Base-by-base conservation (phyloP, 1,284 basidiomycete genomes). In the Neonothopanus nambi region DNA sequence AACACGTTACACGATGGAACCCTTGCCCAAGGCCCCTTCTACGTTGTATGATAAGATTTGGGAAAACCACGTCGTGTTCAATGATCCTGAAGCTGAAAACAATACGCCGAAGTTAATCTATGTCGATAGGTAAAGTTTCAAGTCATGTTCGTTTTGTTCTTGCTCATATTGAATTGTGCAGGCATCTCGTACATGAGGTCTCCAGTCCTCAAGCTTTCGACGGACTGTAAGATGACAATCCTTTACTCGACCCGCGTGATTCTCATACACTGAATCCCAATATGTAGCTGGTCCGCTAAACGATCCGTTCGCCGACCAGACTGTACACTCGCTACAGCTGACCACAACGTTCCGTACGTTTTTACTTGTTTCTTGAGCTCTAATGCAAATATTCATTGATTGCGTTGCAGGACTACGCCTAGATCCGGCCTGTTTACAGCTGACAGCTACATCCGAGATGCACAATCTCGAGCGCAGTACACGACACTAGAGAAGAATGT, bases 151-250 rank as follows among this genome's bases (percentile, higher is more conserved):
- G 24, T 9, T 26, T 24, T 18, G 13, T 30, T n/a, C n/a, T 42
- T 51, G 23, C 35, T 20, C 51, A 28, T n/a, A 46, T 64, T 51
- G 44, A 36, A 26, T 37, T 53, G 35, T 48, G 17, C 58, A 93
- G 94, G 51, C 94, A 97, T 70, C 82, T 97, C 52, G 90, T 95
- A 15, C 94, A 97, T 65, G 95, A 97, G 78, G 95, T 97, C 49
- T 96, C 95, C 18, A 94, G 91, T 57, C 94, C 94, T 30, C 95
- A 97, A 69, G 94, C 94, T 0, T 97, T 97, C 64, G 95, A 96
- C 70, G 94, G 95, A 66, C 77, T 97, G 82, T 87, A n/a, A n/a
- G n/a, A n/a, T n/a, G n/a, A n/a, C n/a, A n/a, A n/a, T n/a, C n/a
- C n/a, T n/a, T n/a, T n/a, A n/a, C 39, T 18, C 47, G 41, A 30